phyloP scores from a whole-genome alignment of 106 monocot genomes.

The Dendrobium nobile region DNA sequence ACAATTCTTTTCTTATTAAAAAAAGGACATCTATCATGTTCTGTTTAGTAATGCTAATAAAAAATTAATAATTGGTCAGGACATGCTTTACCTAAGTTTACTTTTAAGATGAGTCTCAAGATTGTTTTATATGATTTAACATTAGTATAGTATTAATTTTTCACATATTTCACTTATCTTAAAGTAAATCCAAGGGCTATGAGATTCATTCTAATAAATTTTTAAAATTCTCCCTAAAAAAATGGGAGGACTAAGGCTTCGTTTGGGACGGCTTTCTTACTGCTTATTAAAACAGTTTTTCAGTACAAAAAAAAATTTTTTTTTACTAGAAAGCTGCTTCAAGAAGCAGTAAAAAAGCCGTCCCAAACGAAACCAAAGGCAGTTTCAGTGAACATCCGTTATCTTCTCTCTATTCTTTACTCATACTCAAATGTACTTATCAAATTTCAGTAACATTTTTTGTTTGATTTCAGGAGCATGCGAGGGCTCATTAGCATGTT shows the following conservation, averaged over 20 bases:
- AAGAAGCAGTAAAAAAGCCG: too few species aligned
- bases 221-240: too few species aligned
- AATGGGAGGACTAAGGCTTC: neutral
- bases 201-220: neutral
- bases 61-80: neutral
- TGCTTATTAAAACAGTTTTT: too few species aligned
- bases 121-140: neutral
- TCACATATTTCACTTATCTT: too few species aligned
- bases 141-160: too few species aligned
- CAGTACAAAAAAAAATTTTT: too few species aligned
- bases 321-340: too few species aligned
- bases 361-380: too few species aligned
- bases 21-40: neutral
- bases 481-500: slow-evolving; percentile 77
- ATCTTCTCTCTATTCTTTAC: neutral
- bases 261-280: too few species aligned
- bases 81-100: too few species aligned
- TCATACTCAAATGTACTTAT: too few species aligned
- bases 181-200: neutral
- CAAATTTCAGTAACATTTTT: neutral
- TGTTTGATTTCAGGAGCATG: slow-evolving; percentile 68
- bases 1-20: neutral
- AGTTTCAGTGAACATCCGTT: neutral
- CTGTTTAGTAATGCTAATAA: neutral
- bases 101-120: neutral